Base-by-base conservation (phyloP, 257 asterid genomes). In the Eucommia ulmoides region DNA sequence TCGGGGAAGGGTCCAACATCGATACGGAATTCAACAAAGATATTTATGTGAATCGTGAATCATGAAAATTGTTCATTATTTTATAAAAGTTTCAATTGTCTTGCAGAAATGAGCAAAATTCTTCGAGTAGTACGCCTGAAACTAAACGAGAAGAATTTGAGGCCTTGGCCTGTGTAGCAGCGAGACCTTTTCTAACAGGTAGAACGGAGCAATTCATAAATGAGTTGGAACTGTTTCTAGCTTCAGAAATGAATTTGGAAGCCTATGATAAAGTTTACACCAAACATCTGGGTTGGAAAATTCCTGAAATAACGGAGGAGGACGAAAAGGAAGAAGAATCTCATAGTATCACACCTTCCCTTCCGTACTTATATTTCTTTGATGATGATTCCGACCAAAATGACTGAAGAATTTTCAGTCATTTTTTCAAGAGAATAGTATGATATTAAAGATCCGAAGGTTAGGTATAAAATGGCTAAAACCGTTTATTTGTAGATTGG, bases 181-280 rank as follows among this genome's bases (percentile, higher is more conserved):
- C 63, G n/a, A 65, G 71, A 52, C 83, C 77, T 54, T 85, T 85
- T 52, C 19, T 82, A 56, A 67, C 77, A 2, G 85, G 92, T 38
- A 65, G 93, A 71, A 63, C 83, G 16, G 77, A 71, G 49, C 68
- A 78, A 61, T 82, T 85, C 57, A 69, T 73, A 51, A 57, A 68
- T 35, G 94, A 85, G 60, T 25, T 82, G 35, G 81, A 85, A 65
- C 54, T 77, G 33, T 85, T 84, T 76, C 54, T 84, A 46, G 91
- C 81, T 22, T 76, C 92, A n/a, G 87, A 81, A 35, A 60, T 85
- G 62, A 85, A 69, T 61, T 58, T 85, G 29, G 73, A 69, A 41
- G 93, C 95, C 21, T 84, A 67, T 52, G 95, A 82, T 69, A 52
- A 61, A 48, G 80, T 65, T 16, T 82, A 73, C 63, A 45, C 52